Conservation (phyloP, 352 stramenopile genomes). For the Thalassiosira mediterranea region DNA sequence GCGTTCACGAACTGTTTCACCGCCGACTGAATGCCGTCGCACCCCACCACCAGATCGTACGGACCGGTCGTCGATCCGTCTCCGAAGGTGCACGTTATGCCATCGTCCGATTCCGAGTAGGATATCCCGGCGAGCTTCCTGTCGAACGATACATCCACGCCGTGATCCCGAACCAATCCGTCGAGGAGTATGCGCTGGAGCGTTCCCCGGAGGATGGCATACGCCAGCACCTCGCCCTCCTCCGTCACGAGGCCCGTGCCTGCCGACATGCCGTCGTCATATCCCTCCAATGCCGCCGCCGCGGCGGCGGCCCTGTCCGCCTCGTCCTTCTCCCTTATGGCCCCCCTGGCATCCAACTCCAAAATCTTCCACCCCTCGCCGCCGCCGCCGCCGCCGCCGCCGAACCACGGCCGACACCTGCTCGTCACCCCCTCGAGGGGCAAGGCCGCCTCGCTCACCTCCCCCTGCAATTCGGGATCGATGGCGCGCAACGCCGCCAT, state of each 20-base stretch:
- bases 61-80: constrained; percentile 56
- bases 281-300: constrained; percentile 4
- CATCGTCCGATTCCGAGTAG: constrained; percentile 14
- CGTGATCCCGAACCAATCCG: constrained; percentile 43
- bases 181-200: constrained; percentile 58
- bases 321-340: constrained; percentile 37
- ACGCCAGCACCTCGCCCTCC: constrained; percentile 48
- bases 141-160: constrained; percentile 51
- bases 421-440: constrained; percentile 50
- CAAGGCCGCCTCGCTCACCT: constrained; percentile 58
- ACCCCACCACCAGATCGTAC: constrained; percentile 86
- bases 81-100: constrained; percentile 57
- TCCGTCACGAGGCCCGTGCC: constrained; percentile 45
- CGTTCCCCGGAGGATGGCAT: constrained; percentile 70
- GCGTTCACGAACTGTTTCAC: constrained; percentile 71
- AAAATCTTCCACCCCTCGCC: constrained; percentile 53
- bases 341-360: constrained; percentile 50
- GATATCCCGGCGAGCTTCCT: constrained; percentile 56
- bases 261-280: constrained; percentile 2
- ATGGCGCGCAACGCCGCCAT: constrained; percentile 62
- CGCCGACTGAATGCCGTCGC: constrained; percentile 81
- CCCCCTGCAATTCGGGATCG: constrained; percentile 49
- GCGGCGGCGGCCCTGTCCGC: too few species aligned
- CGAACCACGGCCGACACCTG: constrained; percentile 61
- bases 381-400: background rate